Base-by-base conservation (phyloP, 2,329 filamentous ascomycete genomes). In the Aphanocladium album region DNA sequence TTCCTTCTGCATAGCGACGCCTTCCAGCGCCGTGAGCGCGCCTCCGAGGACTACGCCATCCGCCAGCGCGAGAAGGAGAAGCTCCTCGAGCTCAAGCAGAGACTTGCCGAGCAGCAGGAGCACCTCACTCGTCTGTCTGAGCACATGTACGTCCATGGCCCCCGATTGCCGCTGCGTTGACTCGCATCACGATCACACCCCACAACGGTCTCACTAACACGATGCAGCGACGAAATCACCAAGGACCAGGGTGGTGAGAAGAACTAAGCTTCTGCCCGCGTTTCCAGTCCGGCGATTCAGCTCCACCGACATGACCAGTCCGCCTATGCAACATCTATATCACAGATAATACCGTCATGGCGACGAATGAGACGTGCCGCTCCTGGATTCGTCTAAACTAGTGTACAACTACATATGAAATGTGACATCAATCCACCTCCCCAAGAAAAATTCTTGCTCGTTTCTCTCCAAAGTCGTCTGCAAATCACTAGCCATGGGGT, bases 1-100 rank as follows among this genome's bases (percentile, higher is more conserved):
- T 2, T 47, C 6, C 37, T 52, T n/a, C n/a, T n/a, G n/a, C n/a
- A 68, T 67, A 96, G 93, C 69, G 93, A 99, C 73, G 86, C 91
- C 61, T 99, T 97, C 85, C 91, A 88, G 79, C 89, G 89, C 79
- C 91, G 95, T 69, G 95, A 99, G 79, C 85, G 88, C 73, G 93
- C 93, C 67, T 83, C 80, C 73, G 95, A 98, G 80, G 88, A 92
- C 75, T 85, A 85, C 68, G 90, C 89, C 78, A 92, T 99, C 78
- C 86, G 86, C 71, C 81, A 89, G 80, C 90, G 92, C 73, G 95
- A 98, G 84, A 86, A 87, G 79, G 87, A 93, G 80, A 97, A 96
- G 91, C 88, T 97, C 64, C 69, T 83, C 57, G 84, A 85, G 73
- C 86, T 96, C 69, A 88, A 85, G 77, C 81, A 83, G 79, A 86